Base-by-base conservation (phyloP, 805 yeast genomes). In the Ogataea minuta region DNA sequence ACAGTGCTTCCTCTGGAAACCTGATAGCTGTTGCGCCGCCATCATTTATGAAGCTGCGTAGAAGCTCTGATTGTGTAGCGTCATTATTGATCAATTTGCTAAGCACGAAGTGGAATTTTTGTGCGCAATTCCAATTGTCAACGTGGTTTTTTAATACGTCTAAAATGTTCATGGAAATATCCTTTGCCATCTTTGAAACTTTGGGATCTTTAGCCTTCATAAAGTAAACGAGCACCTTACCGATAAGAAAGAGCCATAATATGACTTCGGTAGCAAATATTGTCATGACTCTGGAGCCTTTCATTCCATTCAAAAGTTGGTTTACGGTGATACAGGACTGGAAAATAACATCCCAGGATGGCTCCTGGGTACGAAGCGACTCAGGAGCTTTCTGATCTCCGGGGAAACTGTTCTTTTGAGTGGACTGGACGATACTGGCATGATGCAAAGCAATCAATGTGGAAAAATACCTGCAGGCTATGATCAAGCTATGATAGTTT, bases 341-440 rank as follows among this genome's bases (percentile, higher is more conserved):
- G 13, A 51, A 41, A 5, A 51, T 16, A 9, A 51, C 39, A 2
- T 50, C 56, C 50, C 54, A 48, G 3, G 57, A 53, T 9, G 55
- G 48, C n/a, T 34, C 25, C 23, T 46, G 43, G 23, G 14, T 26
- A 2, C 11, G 6, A 8, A 10, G 1, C 7, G 10, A 7, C n/a
- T 29, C 15, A 5, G 20, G 12, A 17, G 30, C 11, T 12, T 23
- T n/a, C 4, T 23, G 24, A 21, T 19, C 21, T 19, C 21, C 15
- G 28, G 8, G 21, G 11, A 7, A 24, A 17, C 9, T n/a, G 9
- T 16, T 19, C 4, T 7, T 4, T 11, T 19, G 32, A 25, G 31
- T 23, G n/a, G 41, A 31, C 13, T 27, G 34, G 14, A 32, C 21
- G 10, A 43, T 37, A 31, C 40, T 43, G 7, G 35, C 23, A 17